Base-by-base conservation (phyloP, 371 early-diverging fungal genomes). In the Mortierella sp. region DNA sequence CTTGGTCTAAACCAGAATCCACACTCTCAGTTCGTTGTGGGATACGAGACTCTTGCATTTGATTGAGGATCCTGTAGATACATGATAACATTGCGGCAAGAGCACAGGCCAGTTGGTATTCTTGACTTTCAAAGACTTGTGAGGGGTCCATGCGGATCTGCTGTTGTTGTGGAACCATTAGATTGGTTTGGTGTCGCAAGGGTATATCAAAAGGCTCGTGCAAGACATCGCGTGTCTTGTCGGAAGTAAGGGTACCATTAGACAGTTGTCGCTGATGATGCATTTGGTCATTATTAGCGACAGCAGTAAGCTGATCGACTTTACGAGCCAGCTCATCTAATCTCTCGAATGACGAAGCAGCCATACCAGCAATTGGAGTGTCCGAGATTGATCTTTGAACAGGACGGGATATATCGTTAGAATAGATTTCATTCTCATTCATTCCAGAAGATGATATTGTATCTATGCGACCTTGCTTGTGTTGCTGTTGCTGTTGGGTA, bases 101-200 rank as follows among this genome's bases (percentile, higher is more conserved):
- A 0, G 81, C 71, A 57, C 81, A 81, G 64, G 81, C 81, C 60
- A 81, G 22, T 49, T 81, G 81, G 37, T 81, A 81, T 37, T 81
- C 81, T 60, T 75, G 71, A 51, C 75, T 81, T 26, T 81, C 81
- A 62, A 75, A 81, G n/a, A 81, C 23, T 15, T 75, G 68, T 4
- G 72, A 53, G 0, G 61, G 55, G 26, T 75, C 66, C 32, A 81
- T 31, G 3, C 28, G 64, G 57, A 55, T 51, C 23, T 42, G 56
- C 9, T 35, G 65, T 23, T 15, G 65, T 29, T 40, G 74, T 57
- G 74, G 68, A 49, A 51, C 6, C 31, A 29, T n/a, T 17, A 29
- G n/a, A 13, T n/a, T 47, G 17, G 12, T n/a, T n/a, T 19, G 51
- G 34, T 49, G 53, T 31, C 58, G 49, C 12, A 23, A 6, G 34